Percentiles rank a stretch among this genome's conserved stretches.
Conservation (phyloP, 2,329 filamentous ascomycete species). For the Aureobasidium vineae region DNA sequence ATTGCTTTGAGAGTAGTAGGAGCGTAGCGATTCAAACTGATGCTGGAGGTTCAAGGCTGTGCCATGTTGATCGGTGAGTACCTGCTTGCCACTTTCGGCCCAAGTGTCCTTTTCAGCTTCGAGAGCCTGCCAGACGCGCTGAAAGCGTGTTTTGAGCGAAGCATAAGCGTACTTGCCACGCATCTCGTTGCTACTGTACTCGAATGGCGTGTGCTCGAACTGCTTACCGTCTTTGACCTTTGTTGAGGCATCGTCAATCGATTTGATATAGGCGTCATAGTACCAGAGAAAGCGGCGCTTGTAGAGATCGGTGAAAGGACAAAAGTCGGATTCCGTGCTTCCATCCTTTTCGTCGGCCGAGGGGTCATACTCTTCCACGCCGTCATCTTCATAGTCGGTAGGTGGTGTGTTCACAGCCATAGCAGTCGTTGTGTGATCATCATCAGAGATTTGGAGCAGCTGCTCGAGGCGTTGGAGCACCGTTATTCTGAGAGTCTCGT, state of each 20-base stretch:
- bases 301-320: conserved; percentile 85
- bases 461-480: conserved; percentile 83
- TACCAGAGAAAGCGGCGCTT: conserved; percentile 96
- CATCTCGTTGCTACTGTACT: conserved; percentile 75
- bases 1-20: conserved; percentile 66
- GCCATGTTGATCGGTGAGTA: conserved; percentile 52
- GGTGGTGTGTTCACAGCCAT: conserved; percentile 45
- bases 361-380: conserved; percentile 42
- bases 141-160: conserved; percentile 67
- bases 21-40: conserved; percentile 78
- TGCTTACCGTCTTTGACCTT: conserved; percentile 61
- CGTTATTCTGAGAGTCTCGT: conserved; percentile 83
- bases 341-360: conserved; percentile 29
- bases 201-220: conserved; percentile 88
- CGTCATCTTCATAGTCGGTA: conserved; percentile 47
- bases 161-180: conserved; percentile 80
- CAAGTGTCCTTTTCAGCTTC: conserved; percentile 70
- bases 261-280: conserved; percentile 77
- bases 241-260: conserved; percentile 62
- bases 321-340: conserved; percentile 62
- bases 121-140: conserved; percentile 65
- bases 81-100: conserved; percentile 64
- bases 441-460: conserved; percentile 61
- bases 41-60: conserved; percentile 79
- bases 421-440: background rate